Conservation (phyloP, 305 asterid species). For the Fraxinus baroniana region DNA sequence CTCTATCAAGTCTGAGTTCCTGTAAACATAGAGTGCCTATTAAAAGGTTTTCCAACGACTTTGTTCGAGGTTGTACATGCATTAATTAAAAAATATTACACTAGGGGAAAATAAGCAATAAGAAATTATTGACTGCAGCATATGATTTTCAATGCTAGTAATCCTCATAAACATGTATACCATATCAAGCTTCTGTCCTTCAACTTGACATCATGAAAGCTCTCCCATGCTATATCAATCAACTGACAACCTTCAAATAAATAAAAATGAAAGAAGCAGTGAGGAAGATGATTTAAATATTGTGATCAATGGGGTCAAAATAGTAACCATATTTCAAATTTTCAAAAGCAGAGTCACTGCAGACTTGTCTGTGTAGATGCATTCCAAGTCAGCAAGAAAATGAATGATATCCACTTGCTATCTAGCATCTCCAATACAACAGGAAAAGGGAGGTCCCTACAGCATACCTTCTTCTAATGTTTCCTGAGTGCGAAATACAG, state of each 20-base stretch:
- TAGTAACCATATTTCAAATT: not conserved
- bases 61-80: not conserved
- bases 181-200: conserved; percentile 88
- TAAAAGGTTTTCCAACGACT: not conserved
- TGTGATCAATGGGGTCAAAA: conserved; percentile 9
- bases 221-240: conserved; percentile 90
- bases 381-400: not conserved
- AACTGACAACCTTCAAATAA: conserved; percentile 66
- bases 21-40: conserved; percentile 13
- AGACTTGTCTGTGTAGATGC: not conserved
- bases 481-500: conserved; percentile 96
- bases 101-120: conserved; percentile 12
- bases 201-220: conserved; percentile 83
- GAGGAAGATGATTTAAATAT: conserved; percentile 5
- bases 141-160: conserved; percentile 2
- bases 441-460: conserved; percentile 1
- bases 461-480: conserved; percentile 87
- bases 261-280: conserved; percentile 3
- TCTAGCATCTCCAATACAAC: not conserved
- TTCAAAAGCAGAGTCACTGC: not conserved
- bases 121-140: not conserved
- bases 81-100: not conserved
- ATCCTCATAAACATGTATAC: conserved; percentile 35
- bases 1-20: conserved; percentile 98
- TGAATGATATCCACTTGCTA: not conserved